These are phyloP conservation scores for Arabidopsis suecica DNA, from an alignment of 345 rosid species.

Conservation along the genomic window DNA sequence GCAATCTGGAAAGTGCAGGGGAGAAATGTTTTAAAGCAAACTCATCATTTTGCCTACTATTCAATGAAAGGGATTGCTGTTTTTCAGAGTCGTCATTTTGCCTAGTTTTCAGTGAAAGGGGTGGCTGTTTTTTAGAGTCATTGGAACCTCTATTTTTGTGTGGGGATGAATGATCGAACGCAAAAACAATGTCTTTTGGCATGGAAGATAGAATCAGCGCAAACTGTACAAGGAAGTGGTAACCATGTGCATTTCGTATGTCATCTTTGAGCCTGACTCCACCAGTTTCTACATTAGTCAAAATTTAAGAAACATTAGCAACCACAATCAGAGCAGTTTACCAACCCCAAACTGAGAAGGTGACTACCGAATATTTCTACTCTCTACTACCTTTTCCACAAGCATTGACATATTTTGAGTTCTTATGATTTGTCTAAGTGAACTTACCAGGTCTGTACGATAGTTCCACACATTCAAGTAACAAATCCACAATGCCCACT, in stretches of 20 bases:
- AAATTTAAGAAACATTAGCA: slow-evolving; percentile 49
- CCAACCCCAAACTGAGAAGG: slow-evolving; percentile 16
- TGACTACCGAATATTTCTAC: slow-evolving; percentile 15
- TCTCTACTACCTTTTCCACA: slow-evolving; percentile 20
- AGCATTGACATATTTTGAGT: slow-evolving; percentile 20
- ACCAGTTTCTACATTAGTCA: slow-evolving; percentile 74
- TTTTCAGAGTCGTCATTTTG: not conserved
- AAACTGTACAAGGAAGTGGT: slow-evolving; percentile 97
- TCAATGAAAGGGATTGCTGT: not conserved
- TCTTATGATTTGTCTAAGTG: slow-evolving; percentile 2
- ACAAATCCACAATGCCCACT: slow-evolving; percentile 92
- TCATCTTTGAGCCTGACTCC: slow-evolving; percentile 91
- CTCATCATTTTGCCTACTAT: slow-evolving; percentile 47
- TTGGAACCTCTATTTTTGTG: slow-evolving; percentile 37
- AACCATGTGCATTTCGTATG: slow-evolving; percentile 96
- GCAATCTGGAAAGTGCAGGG: slow-evolving; percentile 85
- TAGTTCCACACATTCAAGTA: slow-evolving; percentile 96
- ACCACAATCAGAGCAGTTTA: slow-evolving; percentile 2
- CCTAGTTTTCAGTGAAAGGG: not conserved
- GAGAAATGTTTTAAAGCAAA: slow-evolving; percentile 54
- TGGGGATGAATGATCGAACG: slow-evolving; percentile 45
- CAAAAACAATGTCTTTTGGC: slow-evolving; percentile 53
- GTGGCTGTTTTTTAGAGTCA: slow-evolving; percentile 45
- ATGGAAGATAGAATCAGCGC: slow-evolving; percentile 73
- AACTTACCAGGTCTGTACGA: slow-evolving; percentile 88